Evolutionary conservation across 2,329 filamentous ascomycete genomes (phyloP).

Genomic region (Huntiella omanensis): DNA sequence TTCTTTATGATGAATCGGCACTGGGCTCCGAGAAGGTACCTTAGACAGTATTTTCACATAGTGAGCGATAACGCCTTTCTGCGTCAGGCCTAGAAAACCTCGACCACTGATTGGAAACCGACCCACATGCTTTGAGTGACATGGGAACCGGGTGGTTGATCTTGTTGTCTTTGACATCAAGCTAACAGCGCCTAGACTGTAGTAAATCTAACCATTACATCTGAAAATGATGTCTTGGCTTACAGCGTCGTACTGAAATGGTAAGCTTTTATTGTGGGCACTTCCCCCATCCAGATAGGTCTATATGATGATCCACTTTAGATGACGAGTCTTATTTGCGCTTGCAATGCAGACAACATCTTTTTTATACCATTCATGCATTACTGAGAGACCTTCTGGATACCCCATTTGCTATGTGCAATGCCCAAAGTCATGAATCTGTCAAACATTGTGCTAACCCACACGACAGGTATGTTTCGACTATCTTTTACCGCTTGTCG

Average conservation of each 20-base stretch:
- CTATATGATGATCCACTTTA: conserved; percentile 27
- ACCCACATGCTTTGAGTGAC: background rate
- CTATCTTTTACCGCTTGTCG: background rate
- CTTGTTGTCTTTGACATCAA: background rate
- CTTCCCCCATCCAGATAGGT: background rate
- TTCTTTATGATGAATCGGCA: conserved; percentile 69
- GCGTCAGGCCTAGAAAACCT: conserved; percentile 99
- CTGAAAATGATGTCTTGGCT: background rate
- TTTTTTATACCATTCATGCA: conserved; percentile 56
- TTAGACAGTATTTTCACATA: conserved; percentile 21
- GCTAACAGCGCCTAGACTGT: too few relatives aligned
- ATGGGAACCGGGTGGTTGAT: background rate
- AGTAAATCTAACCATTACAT: background rate
- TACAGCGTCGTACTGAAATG: background rate
- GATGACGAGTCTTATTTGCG: conserved; percentile 68
- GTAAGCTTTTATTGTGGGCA: conserved; percentile 6
- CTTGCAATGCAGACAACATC: conserved; percentile 51
- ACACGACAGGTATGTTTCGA: background rate
- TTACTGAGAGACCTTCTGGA: conserved; percentile 23
- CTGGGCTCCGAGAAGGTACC: conserved; percentile 70
- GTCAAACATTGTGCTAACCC: conserved; percentile 8
- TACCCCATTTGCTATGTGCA: conserved; percentile 11
- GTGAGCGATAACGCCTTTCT: conserved; percentile 78
- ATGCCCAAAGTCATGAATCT: conserved; percentile 1
- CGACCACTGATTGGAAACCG: conserved; percentile 58